These are phyloP conservation scores for Peronospora farinosa DNA, from an alignment of 352 stramenopile genomes.

Conservation along the genomic window DNA sequence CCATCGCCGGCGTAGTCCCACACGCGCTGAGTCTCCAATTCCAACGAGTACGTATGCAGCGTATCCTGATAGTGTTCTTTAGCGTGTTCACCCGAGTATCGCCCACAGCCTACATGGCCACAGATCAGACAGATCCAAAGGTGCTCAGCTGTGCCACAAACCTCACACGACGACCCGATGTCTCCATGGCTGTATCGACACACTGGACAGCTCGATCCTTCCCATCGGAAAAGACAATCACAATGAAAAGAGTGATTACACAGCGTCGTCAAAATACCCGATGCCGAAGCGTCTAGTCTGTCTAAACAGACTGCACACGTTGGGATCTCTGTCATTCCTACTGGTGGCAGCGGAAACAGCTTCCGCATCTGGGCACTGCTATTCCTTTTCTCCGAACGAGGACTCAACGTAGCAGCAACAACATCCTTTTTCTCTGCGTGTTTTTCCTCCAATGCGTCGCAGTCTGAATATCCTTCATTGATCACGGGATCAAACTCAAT, in stretches of 20 bases:
- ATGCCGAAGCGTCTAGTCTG: constrained; percentile 75
- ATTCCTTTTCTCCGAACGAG: constrained; percentile 21
- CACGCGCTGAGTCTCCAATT: constrained; percentile 92
- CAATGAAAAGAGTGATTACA: constrained; percentile 98
- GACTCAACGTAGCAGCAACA: constrained; percentile 6
- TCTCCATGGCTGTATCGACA: constrained; percentile 95
- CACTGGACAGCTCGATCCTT: constrained; percentile 93
- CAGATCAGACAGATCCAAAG: constrained; percentile 97
- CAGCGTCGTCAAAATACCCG: constrained; percentile 92
- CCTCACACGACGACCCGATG: constrained; percentile 88
- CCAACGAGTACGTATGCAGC: constrained; percentile 92
- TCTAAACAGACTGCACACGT: constrained; percentile 91
- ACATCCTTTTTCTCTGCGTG: constrained; percentile 10
- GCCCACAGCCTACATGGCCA: constrained; percentile 92
- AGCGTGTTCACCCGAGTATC: constrained; percentile 92
- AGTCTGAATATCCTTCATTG: constrained; percentile 15
- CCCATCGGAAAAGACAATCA: constrained; percentile 92
- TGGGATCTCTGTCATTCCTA: constrained; percentile 82
- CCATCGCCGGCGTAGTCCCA: constrained; percentile 93
- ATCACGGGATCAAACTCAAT: constrained; percentile 77
- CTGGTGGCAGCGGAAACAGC: constrained; percentile 53
- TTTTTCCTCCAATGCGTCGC: constrained; percentile 23
- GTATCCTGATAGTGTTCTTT: constrained; percentile 92
- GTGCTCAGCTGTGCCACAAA: constrained; percentile 91
- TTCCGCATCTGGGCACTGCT: constrained; percentile 31